Percentiles rank a stretch among this genome's conserved stretches.
phyloP scores from a whole-genome alignment of 495 filamentous ascomycete species.

The Talaromyces trachyspermus region DNA sequence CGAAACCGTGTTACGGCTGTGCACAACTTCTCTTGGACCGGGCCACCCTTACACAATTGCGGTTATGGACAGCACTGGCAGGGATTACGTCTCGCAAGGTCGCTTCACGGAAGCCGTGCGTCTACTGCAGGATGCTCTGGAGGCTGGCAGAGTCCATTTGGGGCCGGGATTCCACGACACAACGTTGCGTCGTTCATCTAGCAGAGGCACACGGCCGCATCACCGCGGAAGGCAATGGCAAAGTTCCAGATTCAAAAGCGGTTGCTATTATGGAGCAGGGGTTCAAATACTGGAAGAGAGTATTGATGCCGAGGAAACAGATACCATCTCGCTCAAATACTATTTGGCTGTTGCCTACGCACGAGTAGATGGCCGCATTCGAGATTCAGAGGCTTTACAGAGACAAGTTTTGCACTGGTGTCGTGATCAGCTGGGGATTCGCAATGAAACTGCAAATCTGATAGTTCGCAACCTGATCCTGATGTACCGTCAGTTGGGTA shows the following conservation, averaged over 20 bases:
- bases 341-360: constrained; percentile 8
- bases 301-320: constrained; percentile 1
- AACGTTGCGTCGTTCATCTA: constrained; percentile 5
- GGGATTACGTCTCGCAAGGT: constrained; percentile 7
- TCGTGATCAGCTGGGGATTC: not conserved
- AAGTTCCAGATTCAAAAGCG: constrained; percentile 8
- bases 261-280: constrained; percentile 5
- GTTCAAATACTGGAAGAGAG: constrained; percentile 10
- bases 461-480: constrained; percentile 6
- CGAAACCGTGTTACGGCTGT: constrained; percentile 4
- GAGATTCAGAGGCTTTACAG: constrained; percentile 3
- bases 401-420: constrained; percentile 6
- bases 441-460: not conserved
- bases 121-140: constrained; percentile 9
- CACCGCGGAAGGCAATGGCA: constrained; percentile 6
- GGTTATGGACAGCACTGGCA: constrained; percentile 8
- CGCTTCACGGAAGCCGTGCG: constrained; percentile 8
- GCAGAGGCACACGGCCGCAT: constrained; percentile 6
- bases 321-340: constrained; percentile 9
- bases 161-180: constrained; percentile 8
- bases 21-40: constrained; percentile 6
- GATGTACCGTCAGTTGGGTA: constrained; percentile 9
- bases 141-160: constrained; percentile 8
- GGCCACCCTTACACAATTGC: constrained; percentile 7
- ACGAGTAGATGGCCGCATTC: constrained; percentile 5